Evolutionary conservation across 139 green algal genomes (phyloP), one percentile per base, ranked within the genome.

Genomic region (Micractinium conductrix): DNA sequence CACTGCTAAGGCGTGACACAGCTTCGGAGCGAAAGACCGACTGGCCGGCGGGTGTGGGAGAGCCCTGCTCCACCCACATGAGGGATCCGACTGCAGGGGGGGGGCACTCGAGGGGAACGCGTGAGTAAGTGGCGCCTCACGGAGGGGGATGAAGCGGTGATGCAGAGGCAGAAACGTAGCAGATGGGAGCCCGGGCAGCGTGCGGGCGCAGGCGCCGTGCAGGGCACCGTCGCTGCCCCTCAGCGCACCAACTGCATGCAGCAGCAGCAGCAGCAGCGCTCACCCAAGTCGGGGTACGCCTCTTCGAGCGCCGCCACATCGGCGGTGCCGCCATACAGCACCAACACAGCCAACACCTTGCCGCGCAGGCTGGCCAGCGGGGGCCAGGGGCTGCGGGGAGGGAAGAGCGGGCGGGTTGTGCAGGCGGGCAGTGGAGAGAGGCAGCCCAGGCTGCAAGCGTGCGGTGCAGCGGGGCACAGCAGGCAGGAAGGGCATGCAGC

Each of bases 51-150:
- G 76, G 58, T 38, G 22, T 43, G 33, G 38, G 26, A 19, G 58
- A 55, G 33, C 19, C 38, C 53, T 72, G 76, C 76, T 82, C 76
- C 37, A 82, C 76, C 76, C 76, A 82, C 21, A 65, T 65, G 6
- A 82, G 26, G 0, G 76, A 82, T 38, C 76, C 76, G 26, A 5
- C 76, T 82, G 76, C 76, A 72, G 26, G 70, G 40, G 24, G 22
- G 69, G 62, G 28, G 24, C 19, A 70, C n/a, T n/a, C n/a, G n/a
- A n/a, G n/a, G n/a, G n/a, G 19, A 14, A 62, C 21, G 35, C 12
- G n/a, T 44, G 65, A 26, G 24, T 6, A 9, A 74, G 50, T n/a
- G 48, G 19, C 9, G 42, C 37, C 17, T 37, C 50, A 16, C 12
- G 37, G 12, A 28, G 10, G 37, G 26, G 58, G 50, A 68, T 68